Conservation (phyloP, 345 rosid species). For the Noccaea bulbosa region DNA sequence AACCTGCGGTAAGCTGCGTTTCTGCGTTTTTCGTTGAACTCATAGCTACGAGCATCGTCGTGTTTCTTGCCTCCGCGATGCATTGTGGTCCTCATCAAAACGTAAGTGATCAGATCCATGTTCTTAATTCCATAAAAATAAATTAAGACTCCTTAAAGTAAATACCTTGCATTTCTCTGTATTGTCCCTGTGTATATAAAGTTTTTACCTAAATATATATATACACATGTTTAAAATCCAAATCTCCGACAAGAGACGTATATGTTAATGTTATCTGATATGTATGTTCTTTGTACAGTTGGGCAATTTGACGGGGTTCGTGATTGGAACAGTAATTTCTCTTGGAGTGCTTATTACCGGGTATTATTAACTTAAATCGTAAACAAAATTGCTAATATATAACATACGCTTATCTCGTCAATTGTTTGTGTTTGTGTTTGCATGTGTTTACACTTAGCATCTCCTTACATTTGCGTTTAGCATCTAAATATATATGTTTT, state of each 20-base stretch:
- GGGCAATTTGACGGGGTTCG: constrained; percentile 63
- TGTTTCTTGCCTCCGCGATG: constrained; percentile 68
- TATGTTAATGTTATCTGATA: constrained; percentile 4
- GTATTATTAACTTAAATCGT: constrained; percentile 31
- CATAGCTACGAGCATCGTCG: constrained; percentile 65
- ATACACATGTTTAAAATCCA: too few species aligned
- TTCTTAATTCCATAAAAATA: background rate
- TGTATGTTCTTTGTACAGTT: constrained; percentile 47
- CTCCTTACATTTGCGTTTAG: background rate
- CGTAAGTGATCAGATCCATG: constrained; percentile 45
- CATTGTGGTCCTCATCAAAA: constrained; percentile 53
- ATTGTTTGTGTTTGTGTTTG: background rate
- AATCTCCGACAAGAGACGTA: background rate
- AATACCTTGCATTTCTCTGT: too few species aligned
- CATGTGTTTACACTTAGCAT: background rate
- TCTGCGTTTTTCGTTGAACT: constrained; percentile 87
- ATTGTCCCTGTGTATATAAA: too few species aligned
- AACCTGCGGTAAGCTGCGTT: constrained; percentile 54
- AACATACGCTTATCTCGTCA: background rate
- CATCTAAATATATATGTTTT: too few species aligned
- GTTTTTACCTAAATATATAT: too few species aligned
- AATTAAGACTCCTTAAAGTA: too few species aligned
- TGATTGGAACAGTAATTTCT: constrained; percentile 67
- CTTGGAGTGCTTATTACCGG: constrained; percentile 86
- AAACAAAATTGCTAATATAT: background rate